These are phyloP conservation scores for Termitomyces sp. DNA, from an alignment of 768 basidiomycete genomes.

Conservation along the genomic window DNA sequence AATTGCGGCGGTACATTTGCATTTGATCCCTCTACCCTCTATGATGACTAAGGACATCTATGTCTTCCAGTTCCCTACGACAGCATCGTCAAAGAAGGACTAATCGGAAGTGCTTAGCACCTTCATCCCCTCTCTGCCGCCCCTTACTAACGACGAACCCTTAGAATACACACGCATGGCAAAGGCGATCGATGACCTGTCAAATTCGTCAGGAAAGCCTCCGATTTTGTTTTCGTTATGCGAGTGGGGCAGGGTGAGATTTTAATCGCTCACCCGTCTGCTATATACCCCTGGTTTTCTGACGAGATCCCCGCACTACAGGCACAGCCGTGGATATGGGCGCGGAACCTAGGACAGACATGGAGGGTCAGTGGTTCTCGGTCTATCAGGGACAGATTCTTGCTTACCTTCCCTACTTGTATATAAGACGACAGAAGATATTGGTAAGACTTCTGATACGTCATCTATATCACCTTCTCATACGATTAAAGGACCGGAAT, in stretches of 20 bases:
- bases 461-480: not conserved
- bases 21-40: not conserved
- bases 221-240: slow-evolving; percentile 63
- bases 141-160: not conserved
- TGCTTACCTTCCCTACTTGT: too few species aligned
- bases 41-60: not conserved
- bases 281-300: not conserved
- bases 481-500: slow-evolving; percentile 28
- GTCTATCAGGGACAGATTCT: not conserved
- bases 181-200: slow-evolving; percentile 51
- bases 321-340: slow-evolving; percentile 56
- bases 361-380: slow-evolving; percentile 48
- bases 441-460: slow-evolving; percentile 21
- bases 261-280: not conserved
- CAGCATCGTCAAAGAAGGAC: slow-evolving; percentile 51
- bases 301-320: slow-evolving; percentile 16
- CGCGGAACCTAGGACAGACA: slow-evolving; percentile 52
- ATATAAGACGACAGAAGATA: slow-evolving; percentile 47
- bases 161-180: slow-evolving; percentile 54
- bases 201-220: slow-evolving; percentile 41
- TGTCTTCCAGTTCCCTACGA: slow-evolving; percentile 49
- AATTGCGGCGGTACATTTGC: slow-evolving; percentile 46
- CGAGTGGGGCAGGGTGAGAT: slow-evolving; percentile 61
- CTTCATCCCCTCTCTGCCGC: not conserved
- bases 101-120: slow-evolving; percentile 45